Base-by-base conservation (phyloP, 2,329 filamentous ascomycete species). In the Aspergillus persii region DNA sequence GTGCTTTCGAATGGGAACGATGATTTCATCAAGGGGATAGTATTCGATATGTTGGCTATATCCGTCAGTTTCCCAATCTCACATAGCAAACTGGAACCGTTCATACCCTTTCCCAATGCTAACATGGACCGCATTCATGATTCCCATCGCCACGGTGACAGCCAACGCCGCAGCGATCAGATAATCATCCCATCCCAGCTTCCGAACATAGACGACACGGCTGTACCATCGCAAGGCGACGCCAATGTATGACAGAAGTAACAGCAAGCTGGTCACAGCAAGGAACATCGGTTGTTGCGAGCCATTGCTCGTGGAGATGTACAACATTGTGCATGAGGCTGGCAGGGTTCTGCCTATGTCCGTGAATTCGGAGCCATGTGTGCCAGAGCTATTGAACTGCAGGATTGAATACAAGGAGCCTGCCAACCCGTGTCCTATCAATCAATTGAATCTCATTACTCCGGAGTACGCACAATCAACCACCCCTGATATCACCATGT, bases 1-100 rank as follows among this genome's bases (percentile, higher is more conserved):
- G 52, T 77, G 68, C 65, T 75, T 70, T 11, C 69, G 59, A 7
- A 66, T 69, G 2, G 63, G 59, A 27, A 68, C 47, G 18, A 70
- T 57, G 18, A 61, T 39, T 27, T 48, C 50, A 26, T 26, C 26
- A 4, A 61, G 50, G 2, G 26, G 30, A 7, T 61, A 48, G 33
- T 61, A 6, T 3, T 30, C 23, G 33, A 59, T 18, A 33, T 58
- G 55, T 47, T 44, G 58, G 15, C 54, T 58, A 33, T 11, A 12
- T 23, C 18, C 18, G 18, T 23, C 18, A 23, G 2, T 23, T 23
- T 23, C 18, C 18, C 2, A 23, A 23, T 23, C 18, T 23, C 18
- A 23, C 18, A 23, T 23, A 23, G 18, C 18, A 23, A 23, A 23
- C 18, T 23, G 18, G 18, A 23, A 23, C 18, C 18, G 18, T 23